Base-by-base conservation (phyloP, 2,329 filamentous ascomycete species). In the Aschersonia sp. region DNA sequence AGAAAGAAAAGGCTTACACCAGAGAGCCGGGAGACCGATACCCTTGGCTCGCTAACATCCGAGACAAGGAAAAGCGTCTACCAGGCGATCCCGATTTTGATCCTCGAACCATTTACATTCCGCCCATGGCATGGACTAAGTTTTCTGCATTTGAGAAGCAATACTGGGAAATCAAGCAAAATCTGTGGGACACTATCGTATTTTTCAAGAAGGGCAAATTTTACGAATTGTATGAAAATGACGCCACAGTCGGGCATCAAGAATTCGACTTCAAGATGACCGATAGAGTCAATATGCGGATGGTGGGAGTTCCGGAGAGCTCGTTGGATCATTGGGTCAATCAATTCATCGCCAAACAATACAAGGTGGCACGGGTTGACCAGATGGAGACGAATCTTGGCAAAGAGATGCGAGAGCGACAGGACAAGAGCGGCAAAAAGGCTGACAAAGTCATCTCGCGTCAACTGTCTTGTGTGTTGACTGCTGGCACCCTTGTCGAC, bases 121-220 rank as follows among this genome's bases (percentile, higher is more conserved):
- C 92, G 0, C 84, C 87, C 0, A 60, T 72, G 35, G 87, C 87
- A 0, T 94, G 83, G 81, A 67, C 68, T 32, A 82, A 84, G 30
- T 95, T 98, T 61, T 94, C 89, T 0, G 78, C 90, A 0, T 98
- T 98, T 54, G 92, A 98, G 66, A 94, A 88, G 63, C 92, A 98
- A 61, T 98, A 98, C 63, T 98, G 92, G 92, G 87, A 94, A 58
- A 97, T 98, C 64, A 98, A 98, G 68, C 85, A 89, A 63, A 95
- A 95, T 56, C 86, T 94, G 54, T 97, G 87, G 85, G 88, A 95
- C 54, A 95, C 89, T 0, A 83, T 98, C 43, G 90, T 98, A 12
- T 98, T 98, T 67, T 98, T 98, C 80, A 98, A 97, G 66, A 98
- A 98, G 71, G 92, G 92, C 58, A 98, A 98, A 58, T 98, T 98